Base-by-base conservation (phyloP, 768 basidiomycete genomes). In the Hortiboletus flavorubellus region DNA sequence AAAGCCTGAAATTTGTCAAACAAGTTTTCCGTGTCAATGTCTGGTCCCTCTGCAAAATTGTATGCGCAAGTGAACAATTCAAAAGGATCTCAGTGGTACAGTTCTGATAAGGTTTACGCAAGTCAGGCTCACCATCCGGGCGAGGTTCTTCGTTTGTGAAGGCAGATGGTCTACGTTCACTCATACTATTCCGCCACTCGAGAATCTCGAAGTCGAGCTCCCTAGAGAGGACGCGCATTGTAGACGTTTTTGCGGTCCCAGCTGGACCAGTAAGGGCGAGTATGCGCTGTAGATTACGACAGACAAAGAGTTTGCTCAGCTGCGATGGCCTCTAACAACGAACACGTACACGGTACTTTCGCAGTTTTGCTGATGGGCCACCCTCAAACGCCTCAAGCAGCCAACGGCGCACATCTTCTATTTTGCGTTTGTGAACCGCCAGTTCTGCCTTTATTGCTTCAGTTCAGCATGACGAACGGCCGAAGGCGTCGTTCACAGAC, bases 231-330 rank as follows among this genome's bases (percentile, higher is more conserved):
- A 93, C 80, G 29, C 83, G 81, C 3, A 98, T 61, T 0, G 92
- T 92, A 0, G 93, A 81, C 0, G 96, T 97, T 76, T 99, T 99
- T 0, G 84, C 96, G 0, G 85, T 83, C 2, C 96, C 96, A 8
- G 96, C 86, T 0, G 93, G 91, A 2, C 96, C 96, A 3, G 90
- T 89, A 11, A 99, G 72, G 0, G 83, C 83, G 8, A 98, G 80
- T 30, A 99, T 84, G 44, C 93, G 80, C 91, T 98, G 53, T 4
- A 26, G 51, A 37, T n/a, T 1, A 21, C 31, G 0, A 10, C 23
- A 15, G 45, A 45, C 23, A 31, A 21, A 5, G 21, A 46, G 21
- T 35, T 31, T 5, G 26, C 38, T 57, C 18, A 44, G 54, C 21
- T 51, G 23, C 12, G 31, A 45, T 41, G 11, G 9, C 5, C 14